Evolutionary conservation across 441 rosid genomes (phyloP).

Genomic region (Erodium chrysanthum): DNA sequence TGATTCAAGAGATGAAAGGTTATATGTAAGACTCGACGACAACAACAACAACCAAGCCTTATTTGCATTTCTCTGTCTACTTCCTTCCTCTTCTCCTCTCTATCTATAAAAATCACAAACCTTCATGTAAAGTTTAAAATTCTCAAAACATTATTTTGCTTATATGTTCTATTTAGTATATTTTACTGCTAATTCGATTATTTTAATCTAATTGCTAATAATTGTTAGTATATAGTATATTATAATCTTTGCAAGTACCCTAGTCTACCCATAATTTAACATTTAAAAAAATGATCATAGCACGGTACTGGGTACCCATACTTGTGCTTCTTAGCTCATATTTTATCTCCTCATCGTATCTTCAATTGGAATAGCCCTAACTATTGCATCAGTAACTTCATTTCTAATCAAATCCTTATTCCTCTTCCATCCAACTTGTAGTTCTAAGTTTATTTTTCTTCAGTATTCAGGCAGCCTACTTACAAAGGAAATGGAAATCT

Average conservation of each 20-base stretch:
- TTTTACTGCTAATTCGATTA: not conserved
- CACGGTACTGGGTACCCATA: not conserved
- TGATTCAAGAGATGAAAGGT: not conserved
- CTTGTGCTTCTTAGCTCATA: too few species aligned
- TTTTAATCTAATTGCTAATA: not conserved
- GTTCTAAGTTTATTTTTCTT: too few species aligned
- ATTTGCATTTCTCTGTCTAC: too few species aligned
- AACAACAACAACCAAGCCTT: too few species aligned
- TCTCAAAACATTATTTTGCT: not conserved
- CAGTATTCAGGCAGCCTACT: too few species aligned
- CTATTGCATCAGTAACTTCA: not conserved
- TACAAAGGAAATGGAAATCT: too few species aligned
- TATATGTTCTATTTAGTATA: not conserved
- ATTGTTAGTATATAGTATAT: too few species aligned
- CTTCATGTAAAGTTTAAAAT: too few species aligned
- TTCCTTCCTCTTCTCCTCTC: too few species aligned
- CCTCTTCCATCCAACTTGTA: not conserved
- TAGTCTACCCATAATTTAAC: not conserved
- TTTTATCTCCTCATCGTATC: not conserved
- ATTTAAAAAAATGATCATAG: too few species aligned
- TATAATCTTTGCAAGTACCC: not conserved
- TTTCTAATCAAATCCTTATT: not conserved
- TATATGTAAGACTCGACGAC: not conserved
- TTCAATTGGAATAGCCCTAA: not conserved
- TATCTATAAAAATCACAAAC: too few species aligned